phyloP scores from a whole-genome alignment of 2,329 filamentous ascomycete species.

The Elsinoe fawcettii region DNA sequence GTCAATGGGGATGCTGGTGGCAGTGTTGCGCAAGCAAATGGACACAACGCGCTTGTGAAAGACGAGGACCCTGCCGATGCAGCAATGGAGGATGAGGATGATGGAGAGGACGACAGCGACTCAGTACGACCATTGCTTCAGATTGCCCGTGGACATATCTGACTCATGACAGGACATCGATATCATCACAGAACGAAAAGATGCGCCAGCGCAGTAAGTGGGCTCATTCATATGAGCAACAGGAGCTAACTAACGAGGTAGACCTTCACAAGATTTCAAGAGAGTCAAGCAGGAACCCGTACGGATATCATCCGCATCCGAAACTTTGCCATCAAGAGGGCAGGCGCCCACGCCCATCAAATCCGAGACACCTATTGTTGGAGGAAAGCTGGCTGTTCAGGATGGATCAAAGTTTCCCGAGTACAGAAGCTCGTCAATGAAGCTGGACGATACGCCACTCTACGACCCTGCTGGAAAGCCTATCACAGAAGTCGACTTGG shows the following conservation, averaged over 20 bases:
- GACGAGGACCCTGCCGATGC: constrained; percentile 22
- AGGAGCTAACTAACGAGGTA: constrained; percentile 3
- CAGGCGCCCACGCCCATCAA: constrained; percentile 22
- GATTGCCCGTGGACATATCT: neutral
- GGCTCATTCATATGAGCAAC: neutral
- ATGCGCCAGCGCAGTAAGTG: constrained; percentile 30
- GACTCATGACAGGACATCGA: constrained; percentile 39
- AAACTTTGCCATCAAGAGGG: constrained; percentile 20
- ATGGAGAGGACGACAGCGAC: constrained; percentile 35
- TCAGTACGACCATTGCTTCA: constrained; percentile 27
- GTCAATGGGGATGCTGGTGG: constrained; percentile 15
- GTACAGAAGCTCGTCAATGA: constrained; percentile 67
- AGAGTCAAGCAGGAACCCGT: constrained; percentile 20
- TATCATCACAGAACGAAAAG: constrained; percentile 44
- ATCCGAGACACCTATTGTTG: constrained; percentile 17
- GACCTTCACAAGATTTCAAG: constrained; percentile 20
- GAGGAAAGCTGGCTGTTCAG: constrained; percentile 19
- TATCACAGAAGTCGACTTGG: constrained; percentile 50
- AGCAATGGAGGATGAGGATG: constrained; percentile 32
- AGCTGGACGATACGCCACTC: constrained; percentile 73
- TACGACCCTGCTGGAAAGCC: constrained; percentile 64
- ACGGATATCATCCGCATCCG: constrained; percentile 22
- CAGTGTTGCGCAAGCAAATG: constrained; percentile 16
- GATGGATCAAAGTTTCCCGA: constrained; percentile 58
- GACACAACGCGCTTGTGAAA: constrained; percentile 21